A percentile compares a stretch with the other conserved stretches of the same genome.
Evolutionary conservation across 768 basidiomycete species (phyloP).

Genomic region (Mycena polygramma): DNA sequence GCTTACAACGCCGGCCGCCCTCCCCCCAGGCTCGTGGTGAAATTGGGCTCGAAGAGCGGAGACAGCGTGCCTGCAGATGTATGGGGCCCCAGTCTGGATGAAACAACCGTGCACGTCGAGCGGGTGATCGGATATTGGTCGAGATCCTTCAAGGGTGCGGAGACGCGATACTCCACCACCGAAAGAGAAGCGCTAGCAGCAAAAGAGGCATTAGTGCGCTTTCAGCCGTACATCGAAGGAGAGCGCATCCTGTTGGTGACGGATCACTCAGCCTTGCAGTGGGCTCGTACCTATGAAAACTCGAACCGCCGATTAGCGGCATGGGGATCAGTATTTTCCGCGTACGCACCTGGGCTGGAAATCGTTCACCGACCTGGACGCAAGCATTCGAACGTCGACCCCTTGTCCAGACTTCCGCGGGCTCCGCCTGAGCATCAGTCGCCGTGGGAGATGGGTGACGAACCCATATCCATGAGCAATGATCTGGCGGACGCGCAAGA

Average conservation of each 20-base stretch:
- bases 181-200: constrained; percentile 44
- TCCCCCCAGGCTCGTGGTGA: constrained; percentile 6
- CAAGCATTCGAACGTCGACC: constrained; percentile 18
- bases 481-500: neutral
- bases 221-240: constrained; percentile 48
- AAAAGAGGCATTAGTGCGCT: constrained; percentile 45
- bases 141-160: constrained; percentile 38
- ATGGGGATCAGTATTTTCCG: constrained; percentile 44
- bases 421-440: neutral
- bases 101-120: neutral
- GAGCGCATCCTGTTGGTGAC: constrained; percentile 35
- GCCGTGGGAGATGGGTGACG: neutral
- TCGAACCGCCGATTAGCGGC: constrained; percentile 31
- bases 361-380: constrained; percentile 15
- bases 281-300: constrained; percentile 23
- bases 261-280: constrained; percentile 27
- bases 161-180: constrained; percentile 43
- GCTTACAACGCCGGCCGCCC: constrained; percentile 6
- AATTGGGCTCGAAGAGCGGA: neutral
- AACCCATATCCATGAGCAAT: neutral
- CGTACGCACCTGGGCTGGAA: constrained; percentile 6
- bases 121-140: constrained; percentile 39
- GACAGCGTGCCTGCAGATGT: neutral
- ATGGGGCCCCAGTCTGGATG: neutral
- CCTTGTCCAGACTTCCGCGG: neutral